phyloP scores from a whole-genome alignment of 208 protist species.

The Trypanosomatidae sp. region DNA sequence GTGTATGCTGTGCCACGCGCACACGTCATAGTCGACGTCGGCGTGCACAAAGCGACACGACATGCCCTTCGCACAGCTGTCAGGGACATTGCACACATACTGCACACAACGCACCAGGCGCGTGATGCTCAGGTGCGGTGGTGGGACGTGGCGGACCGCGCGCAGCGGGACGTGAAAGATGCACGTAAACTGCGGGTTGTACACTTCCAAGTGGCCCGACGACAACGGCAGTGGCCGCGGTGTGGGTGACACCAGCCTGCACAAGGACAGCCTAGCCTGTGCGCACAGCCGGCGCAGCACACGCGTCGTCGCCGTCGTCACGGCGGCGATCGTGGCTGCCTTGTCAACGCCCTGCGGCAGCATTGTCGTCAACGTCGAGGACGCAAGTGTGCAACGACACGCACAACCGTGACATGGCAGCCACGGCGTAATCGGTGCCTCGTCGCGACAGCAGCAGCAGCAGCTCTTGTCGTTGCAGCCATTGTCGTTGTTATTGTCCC shows the following conservation, averaged over 20 bases:
- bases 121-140: constrained; percentile 64
- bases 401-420: too few relatives aligned
- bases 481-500: too few relatives aligned
- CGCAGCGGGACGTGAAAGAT: constrained; percentile 39
- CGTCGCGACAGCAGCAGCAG: too few relatives aligned
- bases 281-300: neutral
- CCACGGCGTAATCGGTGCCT: too few relatives aligned
- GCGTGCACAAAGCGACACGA: constrained; percentile 75
- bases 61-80: constrained; percentile 28
- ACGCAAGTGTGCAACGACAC: too few relatives aligned
- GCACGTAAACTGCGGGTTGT: constrained; percentile 48
- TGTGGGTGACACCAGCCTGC: neutral
- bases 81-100: constrained; percentile 12
- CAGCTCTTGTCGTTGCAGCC: too few relatives aligned
- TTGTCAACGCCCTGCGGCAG: too few relatives aligned
- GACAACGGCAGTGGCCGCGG: neutral
- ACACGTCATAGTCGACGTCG: constrained; percentile 5
- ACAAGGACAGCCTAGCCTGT: constrained; percentile 1
- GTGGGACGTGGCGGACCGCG: constrained; percentile 42
- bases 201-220: constrained; percentile 18
- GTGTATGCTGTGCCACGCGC: constrained; percentile 25
- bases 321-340: constrained; percentile 1
- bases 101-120: constrained; percentile 72
- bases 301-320: neutral
- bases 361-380: too few relatives aligned